Conservation (phyloP, 208 protist species). For the Tritrichomonas musculus region DNA sequence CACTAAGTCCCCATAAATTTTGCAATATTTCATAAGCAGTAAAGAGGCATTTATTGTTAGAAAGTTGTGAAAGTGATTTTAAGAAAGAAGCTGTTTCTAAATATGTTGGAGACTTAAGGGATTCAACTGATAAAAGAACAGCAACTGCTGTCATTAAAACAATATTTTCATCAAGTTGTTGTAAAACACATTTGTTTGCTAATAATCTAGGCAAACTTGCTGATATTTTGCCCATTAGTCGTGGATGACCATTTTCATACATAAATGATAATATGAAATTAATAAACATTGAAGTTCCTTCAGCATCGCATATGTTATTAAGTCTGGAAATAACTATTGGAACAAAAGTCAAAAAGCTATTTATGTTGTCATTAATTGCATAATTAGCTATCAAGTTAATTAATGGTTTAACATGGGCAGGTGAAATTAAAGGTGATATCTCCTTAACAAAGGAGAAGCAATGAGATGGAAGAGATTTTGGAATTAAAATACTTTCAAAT, state of each 20-base stretch:
- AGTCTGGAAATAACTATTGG: neutral
- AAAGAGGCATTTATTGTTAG: too few species aligned
- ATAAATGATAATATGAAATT: neutral
- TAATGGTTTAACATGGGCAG: neutral
- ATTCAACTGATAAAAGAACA: neutral
- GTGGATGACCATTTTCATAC: neutral
- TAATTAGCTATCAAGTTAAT: neutral
- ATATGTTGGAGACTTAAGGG: neutral
- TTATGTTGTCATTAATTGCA: neutral
- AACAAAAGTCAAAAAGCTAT: neutral
- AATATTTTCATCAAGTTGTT: neutral
- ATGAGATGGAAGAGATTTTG: neutral
- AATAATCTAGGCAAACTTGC: neutral
- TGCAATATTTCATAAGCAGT: neutral
- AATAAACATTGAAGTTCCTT: neutral
- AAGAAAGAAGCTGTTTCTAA: neutral
- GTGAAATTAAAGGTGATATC: neutral
- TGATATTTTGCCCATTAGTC: neutral
- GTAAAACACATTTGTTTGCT: neutral
- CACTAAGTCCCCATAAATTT: neutral
- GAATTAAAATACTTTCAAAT: neutral
- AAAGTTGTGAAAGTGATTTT: neutral
- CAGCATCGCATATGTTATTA: neutral
- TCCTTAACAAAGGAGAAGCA: neutral
- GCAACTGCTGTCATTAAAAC: neutral